Evolutionary conservation across 192 early-diverging fungal species (phyloP), one percentile per base, ranked within the genome.

Genomic region (Phlyctochytrium bullatum): DNA sequence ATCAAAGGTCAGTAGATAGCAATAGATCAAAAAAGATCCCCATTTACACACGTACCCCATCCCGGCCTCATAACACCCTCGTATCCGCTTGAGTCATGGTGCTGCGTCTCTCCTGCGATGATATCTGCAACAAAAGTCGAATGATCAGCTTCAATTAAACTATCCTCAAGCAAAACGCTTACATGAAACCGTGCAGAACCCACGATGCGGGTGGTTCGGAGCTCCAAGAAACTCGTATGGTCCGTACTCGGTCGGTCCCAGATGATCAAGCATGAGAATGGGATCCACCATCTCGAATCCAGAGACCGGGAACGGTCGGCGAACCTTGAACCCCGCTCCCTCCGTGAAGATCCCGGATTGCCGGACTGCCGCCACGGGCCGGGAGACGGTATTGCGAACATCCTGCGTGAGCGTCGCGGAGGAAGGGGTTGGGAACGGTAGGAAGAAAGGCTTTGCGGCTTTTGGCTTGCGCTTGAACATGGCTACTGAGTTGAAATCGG

Each of bases 301-400:
- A 52, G 67, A 76, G 0, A 80, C 85, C 17, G 89, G 90, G 31
- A 97, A 88, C 6, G 82, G 79, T 3, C 95, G 85, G 34, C 89
- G 89, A 17, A 97, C 92, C 36, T 76, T 79, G 30, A 92, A 91
- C n/a, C 93, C 95, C 30, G 80, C 89, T 25, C 93, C 93, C 69
- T 95, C 95, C 28, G 67, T 66, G 53, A 66, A 25, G 27, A 32
- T 30, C 0, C 27, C 31, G 14, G 65, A 66, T n/a, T n/a, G n/a
- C n/a, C n/a, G n/a, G n/a, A n/a, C n/a, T n/a, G n/a, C n/a, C n/a
- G n/a, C n/a, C n/a, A n/a, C n/a, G n/a, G n/a, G n/a, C n/a, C n/a
- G n/a, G n/a, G n/a, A n/a, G n/a, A n/a, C n/a, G n/a, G n/a, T n/a
- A n/a, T n/a, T n/a, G n/a, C n/a, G n/a, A n/a, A n/a, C n/a, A n/a